Base-by-base conservation (phyloP, 1,139 yeast genomes). In the Candida frijolesensis region DNA sequence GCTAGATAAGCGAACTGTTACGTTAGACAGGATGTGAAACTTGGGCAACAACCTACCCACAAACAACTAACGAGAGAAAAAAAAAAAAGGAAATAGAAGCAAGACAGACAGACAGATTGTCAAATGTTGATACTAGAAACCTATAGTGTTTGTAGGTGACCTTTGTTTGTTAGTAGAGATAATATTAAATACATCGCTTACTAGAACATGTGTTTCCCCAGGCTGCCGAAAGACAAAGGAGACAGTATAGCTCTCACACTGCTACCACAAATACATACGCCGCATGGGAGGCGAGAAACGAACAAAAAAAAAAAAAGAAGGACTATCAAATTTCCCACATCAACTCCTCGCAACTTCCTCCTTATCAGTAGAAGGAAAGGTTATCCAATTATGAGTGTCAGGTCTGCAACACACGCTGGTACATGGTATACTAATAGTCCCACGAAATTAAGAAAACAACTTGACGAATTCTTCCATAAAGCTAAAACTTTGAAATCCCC, bases 331-430 rank as follows among this genome's bases (percentile, higher is more conserved):
- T 42, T 14, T 32, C 12, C 18, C 15, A 12, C 16, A 11, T 14
- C 34, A 10, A 18, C 18, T 30, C 37, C n/a, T 40, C 33, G 42
- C 41, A 27, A 27, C 45, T 14, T 12, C 29, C 11, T 46, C 32
- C 34, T 40, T 18, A 6, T 14, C 35, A 32, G 8, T 34, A n/a
- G 38, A 34, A 33, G 37, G 14, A 4, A 19, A 19, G 22, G 22
- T 19, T 19, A 19, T 19, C 22, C 22, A 19, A 25, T 8, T 9
- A 44, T 48, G 52, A 44, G 33, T 48, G 60, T 69, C 37, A 75
- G 92, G 48, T 75, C 79, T 5, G 96, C 96, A 0, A 78, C 96
- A 2, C 97, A 91, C 64, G 86, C 97, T 1, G 97, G 97, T 1
- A 69, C 89, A 1, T 94, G 99, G 99, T 94, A 94, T 66, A 63